These are phyloP conservation scores for Solanum okadae DNA, from an alignment of 257 asterid species.

Conservation along the genomic window DNA sequence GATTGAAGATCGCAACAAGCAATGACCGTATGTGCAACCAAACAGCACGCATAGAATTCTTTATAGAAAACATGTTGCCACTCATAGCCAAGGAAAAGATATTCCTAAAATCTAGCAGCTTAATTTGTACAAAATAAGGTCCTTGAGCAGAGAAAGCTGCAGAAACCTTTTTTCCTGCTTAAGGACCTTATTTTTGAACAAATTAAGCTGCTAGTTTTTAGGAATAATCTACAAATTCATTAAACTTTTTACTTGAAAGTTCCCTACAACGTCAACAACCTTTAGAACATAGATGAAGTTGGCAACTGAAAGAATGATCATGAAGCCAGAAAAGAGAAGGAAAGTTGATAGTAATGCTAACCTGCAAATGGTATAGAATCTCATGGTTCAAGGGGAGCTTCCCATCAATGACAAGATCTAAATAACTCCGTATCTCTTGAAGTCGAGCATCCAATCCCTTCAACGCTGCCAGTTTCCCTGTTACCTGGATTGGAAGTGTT, in stretches of 20 bases:
- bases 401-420: slow-evolving; percentile 76
- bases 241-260: background rate
- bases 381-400: slow-evolving; percentile 93
- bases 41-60: background rate
- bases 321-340: background rate
- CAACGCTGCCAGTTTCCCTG: slow-evolving; percentile 88
- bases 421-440: slow-evolving; percentile 75
- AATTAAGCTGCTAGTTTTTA: background rate
- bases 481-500: slow-evolving; percentile 41
- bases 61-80: background rate
- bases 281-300: background rate
- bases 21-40: background rate
- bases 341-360: background rate
- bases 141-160: background rate
- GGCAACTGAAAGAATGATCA: background rate
- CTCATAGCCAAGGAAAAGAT: background rate
- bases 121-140: background rate
- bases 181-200: background rate
- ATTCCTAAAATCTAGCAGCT: background rate
- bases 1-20: background rate
- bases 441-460: slow-evolving; percentile 94
- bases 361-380: slow-evolving; percentile 95
- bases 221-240: background rate
- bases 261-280: background rate
- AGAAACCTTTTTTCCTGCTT: background rate